phyloP scores from a whole-genome alignment of 169 alveolate species.

The Cryptosporidium sp. region DNA sequence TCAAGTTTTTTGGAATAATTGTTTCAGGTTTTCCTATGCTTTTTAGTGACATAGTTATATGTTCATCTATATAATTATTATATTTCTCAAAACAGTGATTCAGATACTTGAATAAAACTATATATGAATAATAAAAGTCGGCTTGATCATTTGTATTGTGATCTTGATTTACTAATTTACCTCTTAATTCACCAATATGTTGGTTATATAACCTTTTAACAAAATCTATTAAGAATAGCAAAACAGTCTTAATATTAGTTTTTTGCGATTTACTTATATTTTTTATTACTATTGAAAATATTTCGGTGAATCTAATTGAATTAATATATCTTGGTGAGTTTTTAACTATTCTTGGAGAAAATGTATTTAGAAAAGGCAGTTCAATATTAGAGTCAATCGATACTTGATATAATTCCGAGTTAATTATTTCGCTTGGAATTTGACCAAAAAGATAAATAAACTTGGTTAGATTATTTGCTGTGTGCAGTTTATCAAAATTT shows the following conservation, averaged over 20 bases:
- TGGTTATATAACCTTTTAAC: constrained; percentile 7
- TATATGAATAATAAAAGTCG: constrained; percentile 29
- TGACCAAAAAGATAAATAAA: constrained; percentile 30
- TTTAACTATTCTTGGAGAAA: constrained; percentile 24
- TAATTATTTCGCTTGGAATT: constrained; percentile 34
- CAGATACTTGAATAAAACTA: constrained; percentile 9
- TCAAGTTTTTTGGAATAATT: constrained; percentile 3
- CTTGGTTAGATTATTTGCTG: neutral
- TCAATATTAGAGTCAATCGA: neutral
- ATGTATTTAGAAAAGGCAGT: neutral
- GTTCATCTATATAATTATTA: constrained; percentile 5
- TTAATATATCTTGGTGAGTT: constrained; percentile 6
- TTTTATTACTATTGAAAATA: neutral
- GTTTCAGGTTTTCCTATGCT: constrained; percentile 30
- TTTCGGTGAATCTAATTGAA: constrained; percentile 15
- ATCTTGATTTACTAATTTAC: neutral
- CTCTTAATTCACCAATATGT: neutral
- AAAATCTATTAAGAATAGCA: constrained; percentile 21
- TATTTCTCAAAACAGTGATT: neutral
- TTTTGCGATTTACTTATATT: neutral
- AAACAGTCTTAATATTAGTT: neutral
- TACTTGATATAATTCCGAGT: neutral
- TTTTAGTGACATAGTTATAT: constrained; percentile 13
- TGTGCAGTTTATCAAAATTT: neutral
- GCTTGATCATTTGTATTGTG: neutral